These are phyloP conservation scores for Fusarium sp. DNA, from an alignment of 2,329 filamentous ascomycete genomes.

Conservation along the genomic window DNA sequence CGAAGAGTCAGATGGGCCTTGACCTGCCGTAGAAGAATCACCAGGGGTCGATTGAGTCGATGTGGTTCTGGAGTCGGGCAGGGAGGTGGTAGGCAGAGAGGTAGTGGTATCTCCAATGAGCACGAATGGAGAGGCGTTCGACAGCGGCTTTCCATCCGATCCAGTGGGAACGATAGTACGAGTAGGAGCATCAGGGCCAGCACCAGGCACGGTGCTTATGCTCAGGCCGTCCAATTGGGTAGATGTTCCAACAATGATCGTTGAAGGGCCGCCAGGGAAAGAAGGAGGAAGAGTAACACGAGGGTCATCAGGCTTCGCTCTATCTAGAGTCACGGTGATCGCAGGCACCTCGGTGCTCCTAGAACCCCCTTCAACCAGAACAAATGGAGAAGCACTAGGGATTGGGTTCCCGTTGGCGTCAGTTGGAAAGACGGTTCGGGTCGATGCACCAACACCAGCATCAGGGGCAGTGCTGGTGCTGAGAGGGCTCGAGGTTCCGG, in stretches of 20 bases:
- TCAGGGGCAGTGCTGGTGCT: not conserved
- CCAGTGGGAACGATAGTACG: slow-evolving; percentile 33
- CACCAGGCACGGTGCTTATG: slow-evolving; percentile 27
- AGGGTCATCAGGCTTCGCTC: not conserved
- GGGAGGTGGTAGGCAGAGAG: not conserved
- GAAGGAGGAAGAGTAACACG: slow-evolving; percentile 5
- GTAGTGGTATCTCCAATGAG: not conserved
- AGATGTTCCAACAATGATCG: slow-evolving; percentile 28
- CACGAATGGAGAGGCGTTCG: slow-evolving; percentile 8
- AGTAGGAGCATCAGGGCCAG: slow-evolving; percentile 9
- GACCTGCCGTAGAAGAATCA: not conserved
- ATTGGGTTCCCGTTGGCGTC: not conserved
- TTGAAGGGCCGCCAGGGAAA: slow-evolving; percentile 18
- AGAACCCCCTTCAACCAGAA: not conserved
- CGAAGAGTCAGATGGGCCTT: not conserved
- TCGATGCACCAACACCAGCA: not conserved
- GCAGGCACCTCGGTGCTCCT: not conserved
- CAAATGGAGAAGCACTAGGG: not conserved
- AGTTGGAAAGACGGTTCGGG: not conserved
- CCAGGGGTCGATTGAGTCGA: not conserved
- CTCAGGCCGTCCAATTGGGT: slow-evolving; percentile 19
- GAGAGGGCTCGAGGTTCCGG: not conserved
- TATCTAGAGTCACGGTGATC: not conserved
- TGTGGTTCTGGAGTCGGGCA: not conserved
- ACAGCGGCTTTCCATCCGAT: slow-evolving; percentile 22